These are phyloP conservation scores for Hanseniaspora occidentalis DNA, from an alignment of 805 yeast genomes.

Conservation along the genomic window DNA sequence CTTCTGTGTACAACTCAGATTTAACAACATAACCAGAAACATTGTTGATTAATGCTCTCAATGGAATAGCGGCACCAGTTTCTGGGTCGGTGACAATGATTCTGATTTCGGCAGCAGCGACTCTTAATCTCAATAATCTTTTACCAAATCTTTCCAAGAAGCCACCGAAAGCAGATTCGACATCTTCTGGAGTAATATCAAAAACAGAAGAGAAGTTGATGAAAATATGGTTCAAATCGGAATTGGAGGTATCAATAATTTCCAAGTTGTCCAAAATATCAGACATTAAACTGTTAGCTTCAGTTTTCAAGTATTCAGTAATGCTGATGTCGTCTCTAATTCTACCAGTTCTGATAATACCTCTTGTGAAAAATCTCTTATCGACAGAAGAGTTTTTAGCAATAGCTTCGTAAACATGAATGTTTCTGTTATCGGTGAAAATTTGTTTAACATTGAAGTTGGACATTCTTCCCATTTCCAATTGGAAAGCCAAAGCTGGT, in stretches of 20 bases:
- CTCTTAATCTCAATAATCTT: conserved; percentile 91
- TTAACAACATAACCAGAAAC: conserved; percentile 96
- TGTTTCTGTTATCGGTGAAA: conserved; percentile 91
- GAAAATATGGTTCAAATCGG: conserved; percentile 94
- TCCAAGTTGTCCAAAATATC: conserved; percentile 93
- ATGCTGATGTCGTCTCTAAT: conserved; percentile 88
- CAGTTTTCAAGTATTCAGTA: conserved; percentile 88
- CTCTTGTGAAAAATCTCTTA: conserved; percentile 92
- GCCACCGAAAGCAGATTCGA: conserved; percentile 94
- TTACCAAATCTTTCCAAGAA: conserved; percentile 96
- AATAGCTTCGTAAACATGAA: conserved; percentile 92
- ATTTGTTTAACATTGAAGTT: conserved; percentile 93
- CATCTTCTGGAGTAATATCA: conserved; percentile 89
- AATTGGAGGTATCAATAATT: conserved; percentile 84
- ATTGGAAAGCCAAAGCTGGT: conserved; percentile 96
- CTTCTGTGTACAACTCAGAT: conserved; percentile 89
- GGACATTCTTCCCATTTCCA: conserved; percentile 86
- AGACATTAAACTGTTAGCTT: conserved; percentile 90
- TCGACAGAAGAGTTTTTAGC: conserved; percentile 91
- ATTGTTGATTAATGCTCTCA: conserved; percentile 91
- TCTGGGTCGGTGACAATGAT: conserved; percentile 86
- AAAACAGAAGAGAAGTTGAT: conserved; percentile 94
- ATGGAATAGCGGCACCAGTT: conserved; percentile 84
- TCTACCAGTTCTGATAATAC: conserved; percentile 92
- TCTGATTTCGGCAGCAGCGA: conserved; percentile 94